Evolutionary conservation across 139 green algal species (phyloP), one percentile per base, ranked within the genome.

Genomic region (Ettlia oleoabundans): DNA sequence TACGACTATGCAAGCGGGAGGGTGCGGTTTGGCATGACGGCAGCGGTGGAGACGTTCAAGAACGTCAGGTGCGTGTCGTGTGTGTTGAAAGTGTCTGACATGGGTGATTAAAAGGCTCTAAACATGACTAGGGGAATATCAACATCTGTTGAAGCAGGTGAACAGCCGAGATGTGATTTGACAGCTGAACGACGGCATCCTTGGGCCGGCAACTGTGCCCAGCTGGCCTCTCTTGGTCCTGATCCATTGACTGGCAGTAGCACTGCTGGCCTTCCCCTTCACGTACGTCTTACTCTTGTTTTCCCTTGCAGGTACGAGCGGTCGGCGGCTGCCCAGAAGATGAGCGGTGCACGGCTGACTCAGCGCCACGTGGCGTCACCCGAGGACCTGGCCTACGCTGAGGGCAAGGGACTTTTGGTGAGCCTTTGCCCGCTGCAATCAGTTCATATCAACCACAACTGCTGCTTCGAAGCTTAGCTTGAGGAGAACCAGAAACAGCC

Each of bases 331-430:
- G 72, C 76, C 28, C 80, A 84, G 53, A 63, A 73, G 41, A 75
- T 70, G 37, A 73, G 84, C 32, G 93, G 93, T 26, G 80, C 85
- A 10, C 86, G 89, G 52, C 72, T 96, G 61, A 92, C 93, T 40
- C 93, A 96, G 86, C 86, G 93, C 2, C 93, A 96, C 75, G 90
- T 94, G 52, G 93, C 93, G 1, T 85, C 86, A n/a, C 61, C 85
- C 10, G 85, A 92, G 40, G 93, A 96, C 41, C 30, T 95, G 26
- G 91, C 86, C 10, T 94, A 93, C 73, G 38, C 83, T 1, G 84
- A 88, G 68, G 90, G 92, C 0, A 58, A 86, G 33, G 89, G 89
- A 2, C 77, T 89, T 32, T 63, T 94, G 86, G 91, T 95, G n/a
- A n/a, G n/a, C n/a, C n/a, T n/a, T n/a, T n/a, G n/a, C 77, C 69